Conservation (phyloP, 2,329 filamentous ascomycete species). For the Aschersonia sp. region DNA sequence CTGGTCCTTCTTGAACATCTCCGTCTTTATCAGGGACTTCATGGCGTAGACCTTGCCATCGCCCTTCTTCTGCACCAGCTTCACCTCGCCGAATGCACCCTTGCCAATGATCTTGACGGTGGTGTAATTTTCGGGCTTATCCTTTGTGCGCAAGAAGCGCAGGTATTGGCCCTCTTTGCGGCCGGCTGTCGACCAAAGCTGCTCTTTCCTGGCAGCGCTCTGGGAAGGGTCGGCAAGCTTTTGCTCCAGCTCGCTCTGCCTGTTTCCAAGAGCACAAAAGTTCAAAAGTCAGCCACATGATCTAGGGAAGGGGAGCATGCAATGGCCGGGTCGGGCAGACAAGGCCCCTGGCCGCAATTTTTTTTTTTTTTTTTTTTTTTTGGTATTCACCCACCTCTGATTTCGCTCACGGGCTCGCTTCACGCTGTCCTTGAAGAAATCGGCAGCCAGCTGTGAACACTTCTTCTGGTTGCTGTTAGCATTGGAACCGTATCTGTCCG, state of each 20-base stretch:
- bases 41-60: constrained; percentile 96
- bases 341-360: too few relatives aligned
- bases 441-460: constrained; percentile 57
- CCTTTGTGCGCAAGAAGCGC: constrained; percentile 84
- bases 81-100: constrained; percentile 96
- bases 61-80: constrained; percentile 88
- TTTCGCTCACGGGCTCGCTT: constrained; percentile 91
- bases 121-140: constrained; percentile 85
- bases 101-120: constrained; percentile 98
- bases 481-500: constrained; percentile 41
- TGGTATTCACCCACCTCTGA: constrained; percentile 60
- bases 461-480: constrained; percentile 58
- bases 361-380: too few relatives aligned
- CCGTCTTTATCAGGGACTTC: constrained; percentile 95
- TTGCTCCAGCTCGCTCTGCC: constrained; percentile 83
- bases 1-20: constrained; percentile 99
- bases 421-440: constrained; percentile 98
- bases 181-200: constrained; percentile 72
- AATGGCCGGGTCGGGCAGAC: too few relatives aligned
- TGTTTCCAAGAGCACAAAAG: constrained; percentile 19
- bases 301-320: too few relatives aligned
- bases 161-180: constrained; percentile 86
- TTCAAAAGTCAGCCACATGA: neutral
- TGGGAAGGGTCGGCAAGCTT: constrained; percentile 67
- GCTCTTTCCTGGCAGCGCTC: constrained; percentile 61